Evolutionary conservation across 768 basidiomycete genomes (phyloP).

Genomic region (Mycena polygramma): DNA sequence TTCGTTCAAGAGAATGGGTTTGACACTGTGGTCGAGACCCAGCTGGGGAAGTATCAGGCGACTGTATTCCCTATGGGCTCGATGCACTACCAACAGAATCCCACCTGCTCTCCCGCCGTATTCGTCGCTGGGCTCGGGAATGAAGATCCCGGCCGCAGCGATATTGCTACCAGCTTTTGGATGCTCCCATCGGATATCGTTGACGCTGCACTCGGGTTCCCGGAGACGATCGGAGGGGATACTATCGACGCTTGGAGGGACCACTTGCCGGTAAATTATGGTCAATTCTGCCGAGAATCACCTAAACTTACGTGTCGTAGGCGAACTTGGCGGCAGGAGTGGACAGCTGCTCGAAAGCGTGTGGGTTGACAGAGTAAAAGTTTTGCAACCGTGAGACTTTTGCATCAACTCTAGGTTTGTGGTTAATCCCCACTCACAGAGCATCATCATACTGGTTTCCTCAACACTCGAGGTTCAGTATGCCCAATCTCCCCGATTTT

Average conservation of each 20-base stretch:
- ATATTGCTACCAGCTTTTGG: constrained; percentile 11
- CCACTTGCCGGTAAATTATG: too few species aligned
- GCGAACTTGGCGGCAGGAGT: too few species aligned
- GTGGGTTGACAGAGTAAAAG: too few species aligned
- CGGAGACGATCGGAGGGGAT: neutral
- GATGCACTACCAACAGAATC: constrained; percentile 5
- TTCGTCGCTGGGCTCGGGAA: neutral
- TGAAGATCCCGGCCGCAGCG: constrained; percentile 5
- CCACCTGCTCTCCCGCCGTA: neutral
- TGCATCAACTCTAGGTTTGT: too few species aligned
- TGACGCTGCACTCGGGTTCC: neutral
- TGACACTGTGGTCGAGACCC: constrained; percentile 29
- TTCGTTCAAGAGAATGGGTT: neutral
- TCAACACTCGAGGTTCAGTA: too few species aligned
- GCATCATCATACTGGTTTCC: too few species aligned
- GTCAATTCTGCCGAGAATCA: too few species aligned
- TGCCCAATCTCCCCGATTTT: too few species aligned
- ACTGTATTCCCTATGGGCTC: constrained; percentile 10
- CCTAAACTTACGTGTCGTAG: too few species aligned
- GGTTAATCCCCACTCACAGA: too few species aligned
- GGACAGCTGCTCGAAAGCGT: too few species aligned
- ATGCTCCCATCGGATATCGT: constrained; percentile 3
- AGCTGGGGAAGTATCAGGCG: constrained; percentile 26
- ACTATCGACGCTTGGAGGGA: neutral
- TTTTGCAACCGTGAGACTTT: too few species aligned